Base-by-base conservation (phyloP, 176 grass and related monocot species). In the Cenchrus fungigraminus region DNA sequence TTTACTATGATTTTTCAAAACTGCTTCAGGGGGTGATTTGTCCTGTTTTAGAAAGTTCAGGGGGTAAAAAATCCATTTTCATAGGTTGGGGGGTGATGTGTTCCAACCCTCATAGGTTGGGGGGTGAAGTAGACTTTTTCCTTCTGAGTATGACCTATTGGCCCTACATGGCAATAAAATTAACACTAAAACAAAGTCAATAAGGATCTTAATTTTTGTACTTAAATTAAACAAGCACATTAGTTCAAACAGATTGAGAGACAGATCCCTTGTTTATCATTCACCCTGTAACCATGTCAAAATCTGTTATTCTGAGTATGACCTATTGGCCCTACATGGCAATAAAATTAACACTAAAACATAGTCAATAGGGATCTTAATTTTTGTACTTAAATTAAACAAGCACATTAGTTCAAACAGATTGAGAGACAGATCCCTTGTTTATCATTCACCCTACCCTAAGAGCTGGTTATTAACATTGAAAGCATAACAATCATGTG, bases 401-500 rank as follows among this genome's bases (percentile, higher is more conserved):
- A 6, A 58, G 17, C 0, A 58, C 5, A 20, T 25, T 28, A 28
- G 22, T 62, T 62, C 59, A 62, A 62, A 11, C 9, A 28, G n/a
- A 62, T 28, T 62, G 59, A 28, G 20, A 60, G 4, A 62, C 8
- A 28, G n/a, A 62, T 12, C n/a, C 59, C 11, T 62, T n/a, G n/a
- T 62, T 62, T 58, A 58, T 20, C 56, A 60, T 60, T 25, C 59
- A 61, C 20, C n/a, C n/a, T 61, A 61, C 20, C n/a, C 17, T 58
- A 3, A 74, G 22, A 65, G 2, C 16, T 74, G 69, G 20, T 45
- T 60, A 49, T 19, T 42, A 50, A 61, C n/a, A 12, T 59, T 15
- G 28, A 79, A 79, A 51, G 25, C 84, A 49, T 16, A 62, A 56
- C 40, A 69, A 2, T 49, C 44, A 46, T 46, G 78, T 50, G 50